Evolutionary conservation across 2,329 filamentous ascomycete genomes (phyloP), one percentile per base, ranked within the genome.

Genomic region (Penicillium sp.): DNA sequence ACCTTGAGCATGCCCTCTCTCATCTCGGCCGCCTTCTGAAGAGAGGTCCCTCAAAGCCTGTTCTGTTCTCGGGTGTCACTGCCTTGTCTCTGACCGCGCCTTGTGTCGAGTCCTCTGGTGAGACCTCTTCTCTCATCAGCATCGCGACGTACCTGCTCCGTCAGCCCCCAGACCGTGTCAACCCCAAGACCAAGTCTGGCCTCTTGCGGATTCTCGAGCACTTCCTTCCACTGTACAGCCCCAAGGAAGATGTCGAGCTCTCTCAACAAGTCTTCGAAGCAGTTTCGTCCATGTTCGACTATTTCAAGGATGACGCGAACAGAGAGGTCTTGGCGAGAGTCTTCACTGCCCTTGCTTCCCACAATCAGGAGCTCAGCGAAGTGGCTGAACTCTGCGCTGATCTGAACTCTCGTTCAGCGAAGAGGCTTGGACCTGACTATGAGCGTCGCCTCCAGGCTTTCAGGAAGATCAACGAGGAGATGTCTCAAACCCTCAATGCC

Each of bases 161-260:
- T 65, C 93, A 97, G 70, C 93, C 94, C n/a, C 87, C 90, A 26
- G 88, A 91, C 64, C 85, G 89, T 57, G 92, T 98, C 37, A 93
- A 86, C 66, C 91, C 92, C 0, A 91, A 88, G 70, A 90, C 91
- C 8, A 98, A 98, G 80, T 87, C 90, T 7, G 88, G 89, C 22
- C 84, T 99, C 37, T 81, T 99, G 40, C 84, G 89, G 49, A 91
- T 96, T 56, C 80, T 98, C 19, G 88, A 95, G 73, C 87, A 90
- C 63, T 96, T 97, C 66, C 84, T 97, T 49, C 87, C 88, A 9
- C 80, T 91, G 1, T 87, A 87, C 63, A 80, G 87, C 60, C 78
- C 85, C 10, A 78, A 84, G 53, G 82, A 84, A 62, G 83, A 90
- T 53, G 71, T 78, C 6, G 82, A 84, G 26, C 79, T 94, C 17